These are phyloP conservation scores for Yarrowia divulgata DNA, from an alignment of 805 yeast genomes.

Conservation along the genomic window DNA sequence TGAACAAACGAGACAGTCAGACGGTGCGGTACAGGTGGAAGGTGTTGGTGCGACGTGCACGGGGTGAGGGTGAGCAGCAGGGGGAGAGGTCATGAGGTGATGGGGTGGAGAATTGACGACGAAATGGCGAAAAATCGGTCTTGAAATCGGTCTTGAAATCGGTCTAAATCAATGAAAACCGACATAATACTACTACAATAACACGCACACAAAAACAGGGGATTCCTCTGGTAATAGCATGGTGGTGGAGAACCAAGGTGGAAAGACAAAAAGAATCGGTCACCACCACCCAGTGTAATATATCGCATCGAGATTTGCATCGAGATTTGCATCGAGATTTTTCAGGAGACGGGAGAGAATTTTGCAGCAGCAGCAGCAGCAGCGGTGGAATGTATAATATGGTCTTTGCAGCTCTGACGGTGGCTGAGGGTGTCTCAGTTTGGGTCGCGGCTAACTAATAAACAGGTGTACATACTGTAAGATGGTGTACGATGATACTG, in stretches of 20 bases:
- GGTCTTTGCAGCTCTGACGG: constrained; percentile 3
- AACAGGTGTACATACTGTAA: too few species aligned
- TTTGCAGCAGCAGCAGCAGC: too few species aligned
- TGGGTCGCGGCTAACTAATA: constrained; percentile 14
- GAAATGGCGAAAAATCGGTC: too few species aligned
- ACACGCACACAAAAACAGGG: too few species aligned
- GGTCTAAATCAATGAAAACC: too few species aligned
- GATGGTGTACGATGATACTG: too few species aligned
- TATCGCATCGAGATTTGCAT: too few species aligned
- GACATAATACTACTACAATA: too few species aligned
- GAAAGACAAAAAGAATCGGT: too few species aligned
- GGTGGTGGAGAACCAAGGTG: background rate
- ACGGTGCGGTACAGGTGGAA: constrained; percentile 51
- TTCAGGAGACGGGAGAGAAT: background rate
- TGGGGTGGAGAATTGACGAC: too few species aligned
- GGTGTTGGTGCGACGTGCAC: constrained; percentile 49
- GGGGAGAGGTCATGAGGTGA: background rate
- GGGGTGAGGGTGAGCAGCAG: constrained; percentile 45
- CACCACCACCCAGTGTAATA: background rate
- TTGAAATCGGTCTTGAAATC: too few species aligned
- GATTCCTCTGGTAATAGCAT: background rate
- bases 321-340: constrained; percentile 3
- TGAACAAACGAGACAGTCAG: constrained; percentile 50
- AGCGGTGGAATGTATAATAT: constrained; percentile 5
- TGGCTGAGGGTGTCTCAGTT: constrained; percentile 9